These are phyloP conservation scores for Naganishia albida DNA, from an alignment of 1,284 basidiomycete genomes.

Conservation along the genomic window DNA sequence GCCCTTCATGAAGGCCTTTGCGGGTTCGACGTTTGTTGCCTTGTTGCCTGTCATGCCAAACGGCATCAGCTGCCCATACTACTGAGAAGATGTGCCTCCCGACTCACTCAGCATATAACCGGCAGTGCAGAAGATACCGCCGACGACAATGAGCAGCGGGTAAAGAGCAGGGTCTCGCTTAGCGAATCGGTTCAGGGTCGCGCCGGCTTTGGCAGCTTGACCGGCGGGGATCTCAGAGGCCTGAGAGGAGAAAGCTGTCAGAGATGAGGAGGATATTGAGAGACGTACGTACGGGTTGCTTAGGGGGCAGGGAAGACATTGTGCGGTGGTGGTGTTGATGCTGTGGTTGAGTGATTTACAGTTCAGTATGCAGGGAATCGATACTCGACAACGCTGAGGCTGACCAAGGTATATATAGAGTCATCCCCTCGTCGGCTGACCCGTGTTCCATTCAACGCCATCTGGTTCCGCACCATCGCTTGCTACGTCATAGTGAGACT, in stretches of 20 bases:
- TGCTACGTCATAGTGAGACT: slow-evolving; percentile 2
- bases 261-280: not conserved
- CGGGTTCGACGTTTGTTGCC: slow-evolving; percentile 42
- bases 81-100: not conserved
- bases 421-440: slow-evolving; percentile 4
- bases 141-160: slow-evolving; percentile 50
- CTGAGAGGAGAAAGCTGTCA: slow-evolving; percentile 29
- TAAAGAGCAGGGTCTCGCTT: slow-evolving; percentile 54
- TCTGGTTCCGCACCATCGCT: slow-evolving; percentile 23
- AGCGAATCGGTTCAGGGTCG: slow-evolving; percentile 52
- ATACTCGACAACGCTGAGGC: no score
- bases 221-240: slow-evolving; percentile 44
- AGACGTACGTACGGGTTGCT: slow-evolving; percentile 16
- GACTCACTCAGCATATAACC: slow-evolving; percentile 52
- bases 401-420: slow-evolving; percentile 14
- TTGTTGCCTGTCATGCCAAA: slow-evolving; percentile 38
- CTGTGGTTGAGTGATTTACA: not conserved
- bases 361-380: no score
- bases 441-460: not conserved
- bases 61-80: not conserved
- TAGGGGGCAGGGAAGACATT: slow-evolving; percentile 34
- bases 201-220: slow-evolving; percentile 48
- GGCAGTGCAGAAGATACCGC: slow-evolving; percentile 46
- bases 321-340: slow-evolving; percentile 11
- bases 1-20: slow-evolving; percentile 39